Evolutionary conservation across 495 filamentous ascomycete species (phyloP), one percentile per base, ranked within the genome.

Genomic region (Aspergillus avenaceus): DNA sequence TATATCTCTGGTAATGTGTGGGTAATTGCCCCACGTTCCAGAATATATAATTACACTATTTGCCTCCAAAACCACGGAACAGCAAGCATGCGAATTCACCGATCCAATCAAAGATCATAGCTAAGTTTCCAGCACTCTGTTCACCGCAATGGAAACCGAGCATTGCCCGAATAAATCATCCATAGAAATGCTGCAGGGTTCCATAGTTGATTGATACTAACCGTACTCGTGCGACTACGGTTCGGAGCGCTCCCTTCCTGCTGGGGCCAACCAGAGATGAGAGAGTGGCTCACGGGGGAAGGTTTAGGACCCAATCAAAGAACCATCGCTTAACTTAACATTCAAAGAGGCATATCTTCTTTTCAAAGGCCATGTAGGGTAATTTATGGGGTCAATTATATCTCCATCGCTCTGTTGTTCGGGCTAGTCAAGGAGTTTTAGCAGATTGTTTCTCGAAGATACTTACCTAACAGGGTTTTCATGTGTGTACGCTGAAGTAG

Each of bases 161-260:
- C 50, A 42, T 53, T 41, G 28, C n/a, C 50, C 55, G 55, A 51
- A 31, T 19, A 24, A 5, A 27, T 12, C 23, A 34, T 27, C 26
- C 49, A 13, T 45, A 23, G 16, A 40, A 11, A 25, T n/a, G 22
- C 43, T 14, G 31, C 12, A 34, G 13, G 31, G 31, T 34, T 34
- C 31, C 21, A 25, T 28, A 25, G 21, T 18, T 44, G 14, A 16
- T 16, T 37, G n/a, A 46, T 51, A 28, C 50, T 47, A 58, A 53
- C 48, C 42, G 24, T 43, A 44, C 47, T 31, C 28, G 47, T 54
- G 50, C 53, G 44, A 49, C 47, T 54, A 57, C 58, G 58, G 58
- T 55, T 54, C 58, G 58, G 54, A 57, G 58, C 58, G 58, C 58
- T 46, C 54, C 58, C 57, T 57, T 56, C 48, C 54, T 41, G 44